Percentiles rank a stretch among this genome's conserved stretches.
These are phyloP conservation scores for Terana coerulea DNA, from an alignment of 768 basidiomycete genomes.

Conservation along the genomic window DNA sequence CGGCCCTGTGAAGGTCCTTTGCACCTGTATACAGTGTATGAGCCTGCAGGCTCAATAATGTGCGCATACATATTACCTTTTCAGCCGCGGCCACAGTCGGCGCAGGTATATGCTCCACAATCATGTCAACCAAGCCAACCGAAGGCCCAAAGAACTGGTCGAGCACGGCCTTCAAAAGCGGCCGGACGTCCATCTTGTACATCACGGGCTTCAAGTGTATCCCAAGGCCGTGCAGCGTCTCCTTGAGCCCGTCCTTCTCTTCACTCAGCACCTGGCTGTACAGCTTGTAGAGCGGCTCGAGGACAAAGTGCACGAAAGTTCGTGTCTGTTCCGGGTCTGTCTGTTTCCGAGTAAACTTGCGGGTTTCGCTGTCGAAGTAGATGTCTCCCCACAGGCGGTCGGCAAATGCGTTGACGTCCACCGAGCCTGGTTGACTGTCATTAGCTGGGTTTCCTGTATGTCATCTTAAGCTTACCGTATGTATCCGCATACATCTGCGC, in stretches of 20 bases:
- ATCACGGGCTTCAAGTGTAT: slow-evolving; percentile 88
- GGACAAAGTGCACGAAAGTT: slow-evolving; percentile 92
- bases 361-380: slow-evolving; percentile 80
- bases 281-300: slow-evolving; percentile 95
- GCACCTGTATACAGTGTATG: slow-evolving; percentile 44
- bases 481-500: slow-evolving; percentile 96
- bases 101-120: slow-evolving; percentile 88
- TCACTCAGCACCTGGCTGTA: slow-evolving; percentile 94
- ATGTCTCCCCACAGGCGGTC: slow-evolving; percentile 97
- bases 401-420: slow-evolving; percentile 86
- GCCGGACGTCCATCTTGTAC: slow-evolving; percentile 99
- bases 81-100: slow-evolving; percentile 52
- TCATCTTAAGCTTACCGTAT: slow-evolving; percentile 52
- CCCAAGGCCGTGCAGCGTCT: slow-evolving; percentile 70
- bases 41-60: slow-evolving; percentile 7
- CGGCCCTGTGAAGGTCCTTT: slow-evolving; percentile 85
- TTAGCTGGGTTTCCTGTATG: neutral
- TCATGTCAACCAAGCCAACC: slow-evolving; percentile 89
- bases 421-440: slow-evolving; percentile 42
- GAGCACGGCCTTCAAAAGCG: slow-evolving; percentile 87
- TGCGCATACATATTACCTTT: slow-evolving; percentile 53
- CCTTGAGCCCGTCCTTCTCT: slow-evolving; percentile 83
- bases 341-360: slow-evolving; percentile 88
- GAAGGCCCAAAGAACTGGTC: slow-evolving; percentile 95
- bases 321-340: slow-evolving; percentile 75